Evolutionary conservation across 2,329 filamentous ascomycete species (phyloP).

Genomic region (Hymenoscyphus repandus): DNA sequence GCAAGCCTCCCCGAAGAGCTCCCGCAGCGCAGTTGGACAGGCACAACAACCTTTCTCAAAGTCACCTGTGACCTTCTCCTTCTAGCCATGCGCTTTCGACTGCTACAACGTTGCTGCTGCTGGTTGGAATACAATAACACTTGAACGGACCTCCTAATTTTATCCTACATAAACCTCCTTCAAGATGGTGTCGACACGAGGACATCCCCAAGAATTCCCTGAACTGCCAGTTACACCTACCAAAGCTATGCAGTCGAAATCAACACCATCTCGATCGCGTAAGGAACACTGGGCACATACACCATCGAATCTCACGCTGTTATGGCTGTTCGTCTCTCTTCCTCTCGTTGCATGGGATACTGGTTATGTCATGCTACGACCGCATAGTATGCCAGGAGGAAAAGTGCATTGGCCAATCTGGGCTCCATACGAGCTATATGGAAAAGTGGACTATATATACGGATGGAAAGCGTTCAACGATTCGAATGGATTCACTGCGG

Average conservation of each 20-base stretch:
- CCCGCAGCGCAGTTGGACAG: no score
- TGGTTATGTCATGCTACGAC: conserved; percentile 59
- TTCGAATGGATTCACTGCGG: conserved; percentile 58
- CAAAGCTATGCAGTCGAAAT: conserved; percentile 15
- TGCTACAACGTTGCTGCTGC: no score
- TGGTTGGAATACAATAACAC: neutral
- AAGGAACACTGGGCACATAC: conserved; percentile 50
- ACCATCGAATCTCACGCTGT: conserved; percentile 49
- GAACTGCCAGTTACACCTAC: conserved; percentile 24
- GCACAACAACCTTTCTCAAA: no score
- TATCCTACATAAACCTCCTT: neutral
- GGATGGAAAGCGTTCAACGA: conserved; percentile 57
- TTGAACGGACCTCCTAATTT: neutral
- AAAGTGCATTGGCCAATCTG: conserved; percentile 56
- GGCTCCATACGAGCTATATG: conserved; percentile 62
- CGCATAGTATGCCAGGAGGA: conserved; percentile 63
- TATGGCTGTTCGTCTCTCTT: conserved; percentile 59
- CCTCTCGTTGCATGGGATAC: conserved; percentile 65
- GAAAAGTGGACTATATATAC: conserved; percentile 60
- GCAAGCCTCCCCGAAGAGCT: no score
- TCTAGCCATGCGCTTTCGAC: neutral
- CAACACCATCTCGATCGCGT: conserved; percentile 15
- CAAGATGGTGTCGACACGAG: conserved; percentile 51
- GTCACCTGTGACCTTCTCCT: neutral
- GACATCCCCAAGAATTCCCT: conserved; percentile 47